These are phyloP conservation scores for Sordariomycetes sp. DNA, from an alignment of 2,329 filamentous ascomycete genomes.

Conservation along the genomic window DNA sequence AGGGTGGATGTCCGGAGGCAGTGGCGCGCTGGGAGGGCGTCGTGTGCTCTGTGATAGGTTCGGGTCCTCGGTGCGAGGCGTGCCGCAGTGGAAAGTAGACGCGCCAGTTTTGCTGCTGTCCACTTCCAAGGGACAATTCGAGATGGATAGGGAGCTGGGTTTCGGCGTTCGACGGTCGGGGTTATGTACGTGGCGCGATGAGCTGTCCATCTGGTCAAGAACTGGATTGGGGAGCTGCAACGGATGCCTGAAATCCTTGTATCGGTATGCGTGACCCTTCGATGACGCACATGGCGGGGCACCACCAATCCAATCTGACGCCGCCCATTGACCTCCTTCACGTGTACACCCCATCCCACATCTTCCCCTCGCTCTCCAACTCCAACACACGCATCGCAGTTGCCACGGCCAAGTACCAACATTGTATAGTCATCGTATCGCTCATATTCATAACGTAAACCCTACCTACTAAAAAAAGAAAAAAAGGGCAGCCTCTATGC, in stretches of 20 bases:
- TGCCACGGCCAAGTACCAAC: not conserved
- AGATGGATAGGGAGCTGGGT: not conserved
- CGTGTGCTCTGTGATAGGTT: not conserved
- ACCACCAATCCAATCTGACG: not conserved
- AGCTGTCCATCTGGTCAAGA: not conserved
- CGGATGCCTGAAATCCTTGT: not conserved
- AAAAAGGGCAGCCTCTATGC: not conserved
- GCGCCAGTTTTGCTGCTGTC: not conserved
- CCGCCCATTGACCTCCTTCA: not conserved
- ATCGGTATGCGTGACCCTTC: not conserved
- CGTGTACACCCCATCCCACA: not conserved
- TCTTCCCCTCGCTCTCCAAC: not conserved
- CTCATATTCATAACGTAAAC: slow-evolving; percentile 2
- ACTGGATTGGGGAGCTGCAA: not conserved
- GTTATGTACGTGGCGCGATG: not conserved
- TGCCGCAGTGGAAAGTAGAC: not conserved
- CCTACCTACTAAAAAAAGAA: not conserved
- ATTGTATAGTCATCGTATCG: not conserved
- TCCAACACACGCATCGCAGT: not conserved
- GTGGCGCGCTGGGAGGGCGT: not conserved
- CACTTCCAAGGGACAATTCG: not conserved
- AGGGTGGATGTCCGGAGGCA: not conserved
- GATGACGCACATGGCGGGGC: not conserved
- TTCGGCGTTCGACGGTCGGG: not conserved
- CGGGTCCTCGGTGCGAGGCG: not conserved